Percentiles rank a stretch among this genome's conserved stretches.
phyloP scores from a whole-genome alignment of 805 yeast genomes.

The Candida lessepsii region DNA sequence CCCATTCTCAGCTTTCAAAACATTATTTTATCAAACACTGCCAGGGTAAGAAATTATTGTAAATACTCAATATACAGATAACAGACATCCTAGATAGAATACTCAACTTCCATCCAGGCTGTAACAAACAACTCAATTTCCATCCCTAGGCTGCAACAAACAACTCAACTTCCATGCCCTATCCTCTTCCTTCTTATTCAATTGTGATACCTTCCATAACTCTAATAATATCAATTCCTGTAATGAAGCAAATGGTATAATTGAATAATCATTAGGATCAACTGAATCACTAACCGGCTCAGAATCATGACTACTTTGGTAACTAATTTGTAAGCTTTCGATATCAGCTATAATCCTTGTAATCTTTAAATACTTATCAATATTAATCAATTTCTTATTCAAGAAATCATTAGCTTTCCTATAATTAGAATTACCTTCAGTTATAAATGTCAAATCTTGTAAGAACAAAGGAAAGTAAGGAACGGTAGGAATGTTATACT shows the following conservation, averaged over 20 bases:
- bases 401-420: constrained; percentile 59
- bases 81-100: too few species aligned
- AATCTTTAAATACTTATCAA: constrained; percentile 69
- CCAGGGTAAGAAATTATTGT: too few species aligned
- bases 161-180: constrained; percentile 75
- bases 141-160: constrained; percentile 52
- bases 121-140: too few species aligned
- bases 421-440: constrained; percentile 74
- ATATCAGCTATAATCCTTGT: constrained; percentile 65
- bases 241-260: constrained; percentile 41
- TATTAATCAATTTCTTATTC: constrained; percentile 61
- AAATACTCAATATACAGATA: too few species aligned
- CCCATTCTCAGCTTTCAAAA: too few species aligned
- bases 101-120: too few species aligned
- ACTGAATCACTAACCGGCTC: constrained; percentile 2
- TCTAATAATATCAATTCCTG: constrained; percentile 65
- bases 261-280: constrained; percentile 33
- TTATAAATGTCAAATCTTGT: constrained; percentile 78
- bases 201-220: constrained; percentile 65
- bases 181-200: constrained; percentile 59
- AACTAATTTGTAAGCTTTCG: constrained; percentile 59
- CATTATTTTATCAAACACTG: too few species aligned
- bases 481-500: constrained; percentile 59
- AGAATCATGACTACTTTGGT: constrained; percentile 6
- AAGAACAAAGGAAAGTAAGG: constrained; percentile 74